Conservation (phyloP, 352 stramenopile species). For the Sclerospora graminicola region DNA sequence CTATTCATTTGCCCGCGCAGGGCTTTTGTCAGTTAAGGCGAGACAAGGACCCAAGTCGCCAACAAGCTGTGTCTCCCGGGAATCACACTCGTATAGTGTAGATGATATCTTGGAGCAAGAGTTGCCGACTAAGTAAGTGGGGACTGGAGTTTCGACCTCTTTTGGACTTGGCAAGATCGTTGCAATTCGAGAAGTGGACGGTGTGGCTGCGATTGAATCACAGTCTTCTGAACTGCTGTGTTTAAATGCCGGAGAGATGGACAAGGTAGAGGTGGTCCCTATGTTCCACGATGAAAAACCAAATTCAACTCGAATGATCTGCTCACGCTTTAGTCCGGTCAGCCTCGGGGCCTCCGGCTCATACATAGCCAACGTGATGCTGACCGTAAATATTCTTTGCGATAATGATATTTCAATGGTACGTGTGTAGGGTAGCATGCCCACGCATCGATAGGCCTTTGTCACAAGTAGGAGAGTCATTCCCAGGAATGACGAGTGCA, state of each 20-base stretch:
- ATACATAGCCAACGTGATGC: too few relatives aligned
- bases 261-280: slow-evolving; percentile 42
- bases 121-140: slow-evolving; percentile 23
- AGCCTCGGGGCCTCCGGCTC: too few relatives aligned
- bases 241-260: slow-evolving; percentile 20
- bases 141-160: slow-evolving; percentile 44
- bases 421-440: too few relatives aligned
- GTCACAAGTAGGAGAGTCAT: too few relatives aligned
- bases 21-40: slow-evolving; percentile 37
- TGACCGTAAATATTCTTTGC: too few relatives aligned
- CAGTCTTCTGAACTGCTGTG: slow-evolving; percentile 26
- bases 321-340: too few relatives aligned
- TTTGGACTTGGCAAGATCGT: slow-evolving; percentile 58
- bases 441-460: too few relatives aligned
- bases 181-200: slow-evolving; percentile 37
- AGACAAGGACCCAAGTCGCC: slow-evolving; percentile 1
- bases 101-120: slow-evolving; percentile 34
- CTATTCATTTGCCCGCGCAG: slow-evolving; percentile 47
- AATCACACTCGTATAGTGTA: slow-evolving; percentile 27
- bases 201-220: slow-evolving; percentile 37
- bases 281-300: too few relatives aligned
- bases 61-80: not conserved
- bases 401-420: too few relatives aligned
- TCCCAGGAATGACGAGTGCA: too few relatives aligned
- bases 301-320: too few relatives aligned